Evolutionary conservation across 148 eudicot genomes (phyloP), one percentile per base, ranked within the genome.

Genomic region (Beta vulgaris): DNA sequence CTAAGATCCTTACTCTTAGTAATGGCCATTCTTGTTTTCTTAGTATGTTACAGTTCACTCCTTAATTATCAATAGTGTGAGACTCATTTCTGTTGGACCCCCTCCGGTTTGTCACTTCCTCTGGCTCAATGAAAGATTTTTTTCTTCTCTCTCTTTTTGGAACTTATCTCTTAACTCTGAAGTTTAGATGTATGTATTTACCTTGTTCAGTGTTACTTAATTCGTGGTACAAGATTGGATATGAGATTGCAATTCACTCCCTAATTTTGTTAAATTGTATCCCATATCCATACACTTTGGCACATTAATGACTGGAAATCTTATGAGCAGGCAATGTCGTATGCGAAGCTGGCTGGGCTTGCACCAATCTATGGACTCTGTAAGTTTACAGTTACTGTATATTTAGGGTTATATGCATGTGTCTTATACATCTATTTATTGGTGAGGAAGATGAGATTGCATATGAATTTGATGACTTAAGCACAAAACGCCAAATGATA

Each of bases 321-420:
- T 82, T 35, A 68, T 78, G 66, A 46, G 21, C 88, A 95, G 99
- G 91, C 96, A 48, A 95, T 95, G 99, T 95, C 99, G 67, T 95
- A 95, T 70, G 99, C 99, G 62, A 92, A 89, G 88, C 83, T 95
- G 76, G 99, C 99, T 78, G 99, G 99, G 78, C 91, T 95, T n/a
- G 89, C 88, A 70, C 90, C 99, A 31, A 95, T 95, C 36, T 95
- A 95, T 75, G 99, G 99, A 80, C 97, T 95, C 55, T 95, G 99
- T 95, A 91, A 95, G 99, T 89, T 78, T 68, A 61, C 18, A 31
- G n/a, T 60, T 43, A 63, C 34, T 63, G 31, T 26, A 31, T 25
- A 35, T 11, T 48, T 46, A 14, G 32, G 68, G 34, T 63, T 54
- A 58, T 80, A 26, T 68, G 44, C 34, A 15, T 73, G 42, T 37